Percentiles rank a stretch among this genome's conserved stretches.
These are phyloP conservation scores for Remersonia thermophila DNA, from an alignment of 2,329 filamentous ascomycete species.

Conservation along the genomic window DNA sequence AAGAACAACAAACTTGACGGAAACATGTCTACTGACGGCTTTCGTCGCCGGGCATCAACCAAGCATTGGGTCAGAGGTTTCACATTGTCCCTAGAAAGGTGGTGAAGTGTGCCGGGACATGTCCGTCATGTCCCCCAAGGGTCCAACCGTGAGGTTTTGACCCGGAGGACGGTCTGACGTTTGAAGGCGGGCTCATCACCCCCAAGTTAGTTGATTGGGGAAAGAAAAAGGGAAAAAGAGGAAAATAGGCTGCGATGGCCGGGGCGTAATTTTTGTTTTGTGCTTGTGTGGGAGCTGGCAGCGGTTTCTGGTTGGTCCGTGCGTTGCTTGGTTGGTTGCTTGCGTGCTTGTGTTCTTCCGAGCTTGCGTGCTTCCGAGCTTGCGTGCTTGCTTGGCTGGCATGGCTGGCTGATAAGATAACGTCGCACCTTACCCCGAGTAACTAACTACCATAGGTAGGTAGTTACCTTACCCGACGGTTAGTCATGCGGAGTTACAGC, in stretches of 20 bases:
- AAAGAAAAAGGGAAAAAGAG: conserved; percentile 26
- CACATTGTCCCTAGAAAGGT: conserved; percentile 52
- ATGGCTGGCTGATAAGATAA: conserved; percentile 4
- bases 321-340: too few species aligned
- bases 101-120: conserved; percentile 52
- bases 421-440: too few species aligned
- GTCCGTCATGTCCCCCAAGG: conserved; percentile 41
- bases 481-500: too few species aligned
- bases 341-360: too few species aligned
- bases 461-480: too few species aligned
- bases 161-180: conserved; percentile 28
- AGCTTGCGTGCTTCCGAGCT: too few species aligned
- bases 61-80: conserved; percentile 48
- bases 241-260: conserved; percentile 6
- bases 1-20: too few species aligned
- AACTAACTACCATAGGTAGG: too few species aligned
- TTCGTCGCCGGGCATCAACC: conserved; percentile 23
- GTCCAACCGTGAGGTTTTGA: conserved; percentile 37
- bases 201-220: conserved; percentile 66
- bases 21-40: too few species aligned
- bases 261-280: too few species aligned
- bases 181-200: conserved; percentile 58
- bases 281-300: too few species aligned
- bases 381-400: too few species aligned
- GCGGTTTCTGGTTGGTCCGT: not conserved